Conservation (phyloP, 176 grass and related monocot species). For the Calamus simplicifolius region DNA sequence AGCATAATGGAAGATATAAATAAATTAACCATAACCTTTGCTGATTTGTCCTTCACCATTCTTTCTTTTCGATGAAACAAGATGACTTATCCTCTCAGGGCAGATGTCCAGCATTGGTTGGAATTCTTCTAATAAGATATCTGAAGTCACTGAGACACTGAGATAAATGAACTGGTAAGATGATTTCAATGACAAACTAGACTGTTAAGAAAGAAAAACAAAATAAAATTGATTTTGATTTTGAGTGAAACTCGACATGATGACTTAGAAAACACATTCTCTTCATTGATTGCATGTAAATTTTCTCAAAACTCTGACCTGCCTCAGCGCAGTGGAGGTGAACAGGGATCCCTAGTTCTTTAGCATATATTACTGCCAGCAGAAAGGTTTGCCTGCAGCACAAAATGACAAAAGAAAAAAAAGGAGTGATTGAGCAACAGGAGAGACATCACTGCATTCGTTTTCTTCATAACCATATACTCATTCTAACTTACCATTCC, state of each 20-base stretch:
- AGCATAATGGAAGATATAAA: not conserved
- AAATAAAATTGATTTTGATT: conserved; percentile 9
- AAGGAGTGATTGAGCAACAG: not conserved
- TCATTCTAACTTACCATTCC: conserved; percentile 48
- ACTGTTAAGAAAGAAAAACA: conserved; percentile 3
- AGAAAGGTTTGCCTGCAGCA: conserved; percentile 73
- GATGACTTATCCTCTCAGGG: conserved; percentile 85
- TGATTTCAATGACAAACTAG: conserved; percentile 15
- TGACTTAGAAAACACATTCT: too few relatives aligned
- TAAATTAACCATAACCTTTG: conserved; percentile 51
- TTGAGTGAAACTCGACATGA: not conserved
- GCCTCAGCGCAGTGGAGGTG: conserved; percentile 94
- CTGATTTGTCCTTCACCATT: conserved; percentile 63
- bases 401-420: not conserved
- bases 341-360: conserved; percentile 66
- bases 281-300: not conserved
- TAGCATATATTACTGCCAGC: conserved; percentile 73
- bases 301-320: conserved; percentile 4
- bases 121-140: conserved; percentile 68
- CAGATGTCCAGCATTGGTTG: conserved; percentile 62
- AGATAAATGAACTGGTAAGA: conserved; percentile 16
- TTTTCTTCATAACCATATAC: not conserved
- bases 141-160: conserved; percentile 52
- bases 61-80: conserved; percentile 58
- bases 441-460: not conserved